A percentile compares a stretch with the other conserved stretches of the same genome.
Evolutionary conservation across 2,329 filamentous ascomycete genomes (phyloP).

Genomic region (Cordyceps fumosorosea): DNA sequence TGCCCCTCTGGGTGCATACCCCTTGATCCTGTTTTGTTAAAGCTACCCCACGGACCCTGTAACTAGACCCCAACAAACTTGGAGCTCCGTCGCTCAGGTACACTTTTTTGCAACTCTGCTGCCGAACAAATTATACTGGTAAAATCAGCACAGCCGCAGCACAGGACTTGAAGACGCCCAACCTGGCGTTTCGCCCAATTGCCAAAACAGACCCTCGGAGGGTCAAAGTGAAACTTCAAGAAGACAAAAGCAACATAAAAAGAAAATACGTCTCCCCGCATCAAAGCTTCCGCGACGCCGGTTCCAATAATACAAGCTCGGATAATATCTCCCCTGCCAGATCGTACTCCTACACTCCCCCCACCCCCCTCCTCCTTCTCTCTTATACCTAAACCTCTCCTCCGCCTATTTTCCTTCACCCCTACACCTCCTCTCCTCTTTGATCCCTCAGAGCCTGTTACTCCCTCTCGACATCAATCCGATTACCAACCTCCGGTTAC

Average conservation of each 20-base stretch:
- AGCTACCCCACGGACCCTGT: conserved; percentile 12
- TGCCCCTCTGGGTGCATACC: not conserved
- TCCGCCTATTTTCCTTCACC: not conserved
- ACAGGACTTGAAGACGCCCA: not conserved
- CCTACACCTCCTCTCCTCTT: not conserved
- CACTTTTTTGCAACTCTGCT: not conserved
- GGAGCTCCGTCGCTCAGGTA: conserved; percentile 4
- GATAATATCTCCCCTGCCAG: conserved; percentile 7
- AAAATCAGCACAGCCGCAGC: not conserved
- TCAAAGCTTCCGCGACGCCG: not conserved
- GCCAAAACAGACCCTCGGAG: not conserved
- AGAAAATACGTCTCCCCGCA: conserved; percentile 1
- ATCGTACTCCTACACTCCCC: conserved; percentile 14
- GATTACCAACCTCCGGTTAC: not conserved
- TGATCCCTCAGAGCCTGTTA: not conserved
- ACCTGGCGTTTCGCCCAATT: not conserved
- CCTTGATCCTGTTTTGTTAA: conserved; percentile 7
- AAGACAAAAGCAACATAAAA: not conserved
- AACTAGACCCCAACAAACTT: conserved; percentile 13
- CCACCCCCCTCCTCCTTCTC: conserved; percentile 11
- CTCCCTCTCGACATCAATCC: conserved; percentile 6
- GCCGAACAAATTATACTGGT: not conserved
- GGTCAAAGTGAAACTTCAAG: not conserved
- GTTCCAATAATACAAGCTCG: not conserved
- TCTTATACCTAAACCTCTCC: not conserved